Percentiles rank a stretch among this genome's conserved stretches.
Conservation (phyloP, 1,284 basidiomycete species). For the Ustilago cynodontis region DNA sequence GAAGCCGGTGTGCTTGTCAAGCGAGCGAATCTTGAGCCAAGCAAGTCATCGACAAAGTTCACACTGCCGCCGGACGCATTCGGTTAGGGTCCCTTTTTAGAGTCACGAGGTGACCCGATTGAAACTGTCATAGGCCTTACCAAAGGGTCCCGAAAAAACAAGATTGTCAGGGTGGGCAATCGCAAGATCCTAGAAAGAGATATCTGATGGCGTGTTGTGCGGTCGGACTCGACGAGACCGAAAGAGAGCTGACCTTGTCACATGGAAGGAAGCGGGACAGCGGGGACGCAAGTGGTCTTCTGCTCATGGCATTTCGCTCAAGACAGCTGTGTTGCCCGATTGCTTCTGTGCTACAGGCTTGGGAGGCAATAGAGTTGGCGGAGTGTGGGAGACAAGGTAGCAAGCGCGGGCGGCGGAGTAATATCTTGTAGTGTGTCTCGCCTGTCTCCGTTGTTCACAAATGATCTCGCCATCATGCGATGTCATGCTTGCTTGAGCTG, state of each 20-base stretch:
- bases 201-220: not conserved
- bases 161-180: not conserved
- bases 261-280: conserved; percentile 11
- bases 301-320: too few relatives aligned
- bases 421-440: too few relatives aligned
- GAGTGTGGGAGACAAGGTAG: not conserved
- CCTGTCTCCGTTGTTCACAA: too few relatives aligned
- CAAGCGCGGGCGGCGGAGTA: conserved; percentile 36
- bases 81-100: conserved; percentile 5
- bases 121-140: conserved; percentile 41
- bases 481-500: not conserved
- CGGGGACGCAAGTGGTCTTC: not conserved
- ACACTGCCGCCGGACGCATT: conserved; percentile 13
- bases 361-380: too few relatives aligned
- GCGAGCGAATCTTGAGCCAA: not conserved
- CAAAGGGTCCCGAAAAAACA: conserved; percentile 12
- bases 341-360: too few relatives aligned
- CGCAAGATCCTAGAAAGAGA: too few relatives aligned
- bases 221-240: conserved; percentile 1
- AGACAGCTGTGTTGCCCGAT: too few relatives aligned
- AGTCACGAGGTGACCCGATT: not conserved
- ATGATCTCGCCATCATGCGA: not conserved
- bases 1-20: not conserved
- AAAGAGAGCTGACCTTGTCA: not conserved
- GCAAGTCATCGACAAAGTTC: not conserved